Conservation (phyloP, 1,284 basidiomycete genomes). For the Papiliotrema terrestris region DNA sequence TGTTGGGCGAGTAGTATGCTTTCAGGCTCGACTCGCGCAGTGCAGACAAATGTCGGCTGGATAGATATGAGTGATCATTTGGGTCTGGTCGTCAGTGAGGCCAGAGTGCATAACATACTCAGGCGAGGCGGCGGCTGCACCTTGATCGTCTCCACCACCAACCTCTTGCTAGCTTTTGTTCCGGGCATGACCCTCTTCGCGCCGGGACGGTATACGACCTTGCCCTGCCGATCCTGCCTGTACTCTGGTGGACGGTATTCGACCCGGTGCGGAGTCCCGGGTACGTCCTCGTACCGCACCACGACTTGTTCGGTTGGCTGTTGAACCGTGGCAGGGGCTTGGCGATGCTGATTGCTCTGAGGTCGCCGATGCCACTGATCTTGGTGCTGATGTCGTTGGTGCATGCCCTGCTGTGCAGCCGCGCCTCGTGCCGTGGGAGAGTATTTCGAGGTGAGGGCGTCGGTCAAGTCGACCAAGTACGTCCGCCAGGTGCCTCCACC, state of each 20-base stretch:
- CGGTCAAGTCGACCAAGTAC: not conserved
- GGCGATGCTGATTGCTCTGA: too few species aligned
- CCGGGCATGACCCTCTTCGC: not conserved
- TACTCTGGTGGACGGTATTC: not conserved
- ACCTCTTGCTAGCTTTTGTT: not conserved
- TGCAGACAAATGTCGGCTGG: not conserved
- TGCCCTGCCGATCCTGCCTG: not conserved
- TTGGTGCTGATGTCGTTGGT: not conserved
- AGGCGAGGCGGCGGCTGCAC: not conserved
- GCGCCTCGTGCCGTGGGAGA: too few species aligned
- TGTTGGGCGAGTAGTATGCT: constrained; percentile 15
- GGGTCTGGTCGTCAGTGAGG: not conserved
- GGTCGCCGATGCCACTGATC: too few species aligned
- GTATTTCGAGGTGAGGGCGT: not conserved
- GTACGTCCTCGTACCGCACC: not conserved
- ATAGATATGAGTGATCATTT: too few species aligned
- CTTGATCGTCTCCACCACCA: not conserved
- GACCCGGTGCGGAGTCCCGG: not conserved
- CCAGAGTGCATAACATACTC: not conserved
- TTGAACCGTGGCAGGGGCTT: not conserved
- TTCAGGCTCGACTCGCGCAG: constrained; percentile 11
- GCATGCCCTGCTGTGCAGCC: too few species aligned
- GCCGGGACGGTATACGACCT: not conserved
- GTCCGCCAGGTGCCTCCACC: not conserved
- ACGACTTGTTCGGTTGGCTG: not conserved